These are phyloP conservation scores for Alliaria petiolata DNA, from an alignment of 345 rosid species.

Conservation along the genomic window DNA sequence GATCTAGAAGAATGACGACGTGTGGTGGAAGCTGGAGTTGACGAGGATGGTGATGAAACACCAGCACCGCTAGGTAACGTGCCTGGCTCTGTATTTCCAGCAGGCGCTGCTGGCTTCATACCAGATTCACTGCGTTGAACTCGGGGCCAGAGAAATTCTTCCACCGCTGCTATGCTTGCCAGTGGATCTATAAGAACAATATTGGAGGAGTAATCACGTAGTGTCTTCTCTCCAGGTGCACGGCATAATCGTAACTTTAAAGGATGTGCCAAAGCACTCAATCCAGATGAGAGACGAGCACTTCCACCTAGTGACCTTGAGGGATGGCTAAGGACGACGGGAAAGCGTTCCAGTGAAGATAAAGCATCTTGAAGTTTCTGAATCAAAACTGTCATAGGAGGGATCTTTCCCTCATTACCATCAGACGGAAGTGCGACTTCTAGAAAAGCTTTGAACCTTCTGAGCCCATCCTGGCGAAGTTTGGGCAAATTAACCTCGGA, in stretches of 20 bases:
- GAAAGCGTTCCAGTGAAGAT: slow-evolving; percentile 92
- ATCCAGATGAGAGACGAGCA: slow-evolving; percentile 95
- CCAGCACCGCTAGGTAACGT: slow-evolving; percentile 61
- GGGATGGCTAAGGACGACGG: slow-evolving; percentile 91
- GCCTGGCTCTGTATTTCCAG: slow-evolving; percentile 65
- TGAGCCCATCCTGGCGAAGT: slow-evolving; percentile 80
- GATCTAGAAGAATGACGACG: slow-evolving; percentile 86
- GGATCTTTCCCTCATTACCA: slow-evolving; percentile 41
- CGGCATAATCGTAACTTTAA: slow-evolving; percentile 93
- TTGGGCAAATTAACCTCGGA: slow-evolving; percentile 68
- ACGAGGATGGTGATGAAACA: slow-evolving; percentile 69
- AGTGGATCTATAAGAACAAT: slow-evolving; percentile 92
- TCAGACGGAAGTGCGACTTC: slow-evolving; percentile 68
- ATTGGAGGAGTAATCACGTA: slow-evolving; percentile 97
- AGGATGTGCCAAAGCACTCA: slow-evolving; percentile 94
- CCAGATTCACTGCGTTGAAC: slow-evolving; percentile 86
- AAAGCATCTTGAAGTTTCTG: slow-evolving; percentile 98
- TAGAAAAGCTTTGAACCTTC: slow-evolving; percentile 76
- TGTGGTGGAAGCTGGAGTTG: slow-evolving; percentile 62
- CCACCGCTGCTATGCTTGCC: slow-evolving; percentile 95
- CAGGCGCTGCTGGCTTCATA: slow-evolving; percentile 64
- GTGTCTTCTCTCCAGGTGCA: slow-evolving; percentile 83
- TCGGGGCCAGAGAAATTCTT: slow-evolving; percentile 97
- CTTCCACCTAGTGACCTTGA: slow-evolving; percentile 83
- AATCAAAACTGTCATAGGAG: slow-evolving; percentile 78